phyloP scores from a whole-genome alignment of 805 yeast species.

The Suhomyces xylopsoci region DNA sequence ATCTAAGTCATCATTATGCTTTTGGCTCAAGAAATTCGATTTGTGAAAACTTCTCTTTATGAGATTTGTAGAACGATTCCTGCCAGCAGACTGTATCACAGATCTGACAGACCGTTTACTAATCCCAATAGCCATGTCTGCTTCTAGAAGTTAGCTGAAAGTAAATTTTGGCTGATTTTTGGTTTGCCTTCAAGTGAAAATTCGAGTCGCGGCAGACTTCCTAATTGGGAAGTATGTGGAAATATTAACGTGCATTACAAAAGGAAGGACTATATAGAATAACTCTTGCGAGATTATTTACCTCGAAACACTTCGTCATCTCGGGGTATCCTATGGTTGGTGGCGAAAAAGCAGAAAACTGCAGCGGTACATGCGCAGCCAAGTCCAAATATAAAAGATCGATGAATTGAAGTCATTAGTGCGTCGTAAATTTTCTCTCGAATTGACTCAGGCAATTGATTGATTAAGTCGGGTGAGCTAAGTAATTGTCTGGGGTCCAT shows the following conservation, averaged over 20 bases:
- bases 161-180: neutral
- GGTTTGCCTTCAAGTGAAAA: slow-evolving; percentile 9
- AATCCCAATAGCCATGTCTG: neutral
- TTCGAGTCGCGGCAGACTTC: slow-evolving; percentile 7
- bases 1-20: slow-evolving; percentile 1
- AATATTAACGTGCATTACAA: neutral
- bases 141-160: neutral
- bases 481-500: slow-evolving; percentile 5
- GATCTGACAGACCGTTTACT: slow-evolving; percentile 6
- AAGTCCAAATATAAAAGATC: slow-evolving; percentile 8
- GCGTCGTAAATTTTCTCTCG: slow-evolving; percentile 4
- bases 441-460: slow-evolving; percentile 5
- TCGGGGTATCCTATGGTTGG: slow-evolving; percentile 13
- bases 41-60: slow-evolving; percentile 3
- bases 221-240: slow-evolving; percentile 7
- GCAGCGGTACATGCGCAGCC: slow-evolving; percentile 7
- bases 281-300: neutral
- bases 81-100: neutral
- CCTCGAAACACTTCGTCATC: slow-evolving; percentile 5
- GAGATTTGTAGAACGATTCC: neutral
- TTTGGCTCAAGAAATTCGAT: neutral
- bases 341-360: slow-evolving; percentile 9
- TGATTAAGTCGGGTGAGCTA: slow-evolving; percentile 9
- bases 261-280: neutral
- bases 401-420: slow-evolving; percentile 10